Evolutionary conservation across 2,329 filamentous ascomycete species (phyloP).

Genomic region (Sclerotinia subarctica): DNA sequence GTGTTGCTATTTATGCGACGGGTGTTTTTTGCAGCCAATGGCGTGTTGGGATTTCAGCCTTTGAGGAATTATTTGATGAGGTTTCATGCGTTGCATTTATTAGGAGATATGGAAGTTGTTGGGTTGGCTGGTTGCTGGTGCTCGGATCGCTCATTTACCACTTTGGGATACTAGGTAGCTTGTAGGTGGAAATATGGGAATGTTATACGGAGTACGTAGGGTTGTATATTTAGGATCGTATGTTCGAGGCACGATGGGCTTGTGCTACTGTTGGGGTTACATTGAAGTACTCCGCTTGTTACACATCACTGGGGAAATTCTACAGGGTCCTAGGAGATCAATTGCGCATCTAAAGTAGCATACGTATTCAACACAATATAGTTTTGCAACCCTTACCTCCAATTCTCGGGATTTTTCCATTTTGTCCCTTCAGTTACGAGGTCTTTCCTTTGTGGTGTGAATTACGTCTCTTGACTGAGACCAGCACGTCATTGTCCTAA

Average conservation of each 20-base stretch:
- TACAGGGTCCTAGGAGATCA: not conserved
- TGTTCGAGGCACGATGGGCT: too few relatives aligned
- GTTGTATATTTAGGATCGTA: too few relatives aligned
- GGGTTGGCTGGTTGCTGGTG: not conserved
- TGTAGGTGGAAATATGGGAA: not conserved
- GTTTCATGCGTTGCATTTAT: not conserved
- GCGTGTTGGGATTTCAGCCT: not conserved
- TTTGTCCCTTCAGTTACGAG: not conserved
- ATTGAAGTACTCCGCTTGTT: not conserved
- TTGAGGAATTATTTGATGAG: not conserved
- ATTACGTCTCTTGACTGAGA: not conserved
- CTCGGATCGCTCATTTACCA: not conserved
- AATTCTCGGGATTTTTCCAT: not conserved
- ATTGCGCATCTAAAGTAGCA: not conserved
- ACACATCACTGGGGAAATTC: not conserved
- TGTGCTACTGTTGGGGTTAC: too few relatives aligned
- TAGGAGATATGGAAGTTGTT: not conserved
- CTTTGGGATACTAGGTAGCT: not conserved
- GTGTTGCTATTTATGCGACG: not conserved
- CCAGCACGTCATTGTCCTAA: too few relatives aligned
- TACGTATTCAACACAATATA: not conserved
- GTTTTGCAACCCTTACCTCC: not conserved
- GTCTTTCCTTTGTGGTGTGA: not conserved
- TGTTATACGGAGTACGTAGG: too few relatives aligned
- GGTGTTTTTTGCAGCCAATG: slow-evolving; percentile 1